Conservation (phyloP, 768 basidiomycete genomes). For the Mycena polygramma region DNA sequence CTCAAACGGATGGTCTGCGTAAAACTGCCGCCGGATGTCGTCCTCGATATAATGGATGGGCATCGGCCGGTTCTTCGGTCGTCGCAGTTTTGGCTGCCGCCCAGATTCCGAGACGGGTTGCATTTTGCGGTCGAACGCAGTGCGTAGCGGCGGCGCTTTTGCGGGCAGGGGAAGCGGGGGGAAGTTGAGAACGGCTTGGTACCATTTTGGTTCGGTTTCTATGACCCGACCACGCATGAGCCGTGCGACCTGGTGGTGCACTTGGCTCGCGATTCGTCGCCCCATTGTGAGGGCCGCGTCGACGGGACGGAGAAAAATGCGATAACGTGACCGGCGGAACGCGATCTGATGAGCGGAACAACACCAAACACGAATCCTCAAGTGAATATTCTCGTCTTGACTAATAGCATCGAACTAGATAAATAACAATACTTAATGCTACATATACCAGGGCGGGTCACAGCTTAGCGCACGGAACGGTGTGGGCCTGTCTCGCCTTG, state of each 20-base stretch:
- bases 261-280: conserved; percentile 86
- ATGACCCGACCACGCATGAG: conserved; percentile 77
- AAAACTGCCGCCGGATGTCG: conserved; percentile 89
- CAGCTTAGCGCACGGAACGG: conserved; percentile 19
- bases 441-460: not conserved
- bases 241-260: conserved; percentile 89
- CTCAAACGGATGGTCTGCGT: conserved; percentile 96
- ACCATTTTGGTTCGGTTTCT: conserved; percentile 82
- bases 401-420: not conserved
- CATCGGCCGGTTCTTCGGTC: conserved; percentile 61
- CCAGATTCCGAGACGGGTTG: conserved; percentile 26
- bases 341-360: not conserved
- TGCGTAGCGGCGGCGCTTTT: conserved; percentile 72
- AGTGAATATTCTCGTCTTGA: too few species aligned
- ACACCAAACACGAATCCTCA: not conserved
- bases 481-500: conserved; percentile 49
- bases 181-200: conserved; percentile 84
- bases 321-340: conserved; percentile 8
- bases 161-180: conserved; percentile 92
- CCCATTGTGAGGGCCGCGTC: conserved; percentile 63
- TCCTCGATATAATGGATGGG: conserved; percentile 88
- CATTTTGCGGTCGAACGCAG: conserved; percentile 63
- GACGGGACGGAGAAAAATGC: conserved; percentile 4
- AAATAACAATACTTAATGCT: conserved; percentile 21
- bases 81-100: conserved; percentile 48